These are phyloP conservation scores for Elsinoe fawcettii DNA, from an alignment of 2,329 filamentous ascomycete genomes.

Conservation along the genomic window DNA sequence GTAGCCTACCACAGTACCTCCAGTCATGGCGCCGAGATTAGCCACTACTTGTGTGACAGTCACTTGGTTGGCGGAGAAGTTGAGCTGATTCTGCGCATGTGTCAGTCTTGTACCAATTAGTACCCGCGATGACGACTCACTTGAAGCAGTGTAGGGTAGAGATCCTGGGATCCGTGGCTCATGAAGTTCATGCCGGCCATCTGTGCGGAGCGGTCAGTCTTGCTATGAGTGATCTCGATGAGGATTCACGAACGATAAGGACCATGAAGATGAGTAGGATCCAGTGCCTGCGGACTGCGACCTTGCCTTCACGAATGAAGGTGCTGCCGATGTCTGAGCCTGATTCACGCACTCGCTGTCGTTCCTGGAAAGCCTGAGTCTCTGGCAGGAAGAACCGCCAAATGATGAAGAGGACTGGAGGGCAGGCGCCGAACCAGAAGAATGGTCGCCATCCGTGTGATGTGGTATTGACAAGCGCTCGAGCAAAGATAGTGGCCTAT, in stretches of 20 bases:
- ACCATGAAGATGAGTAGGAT: conserved; percentile 68
- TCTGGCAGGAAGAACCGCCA: conserved; percentile 70
- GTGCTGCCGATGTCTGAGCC: conserved; percentile 51
- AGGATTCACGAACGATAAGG: conserved; percentile 67
- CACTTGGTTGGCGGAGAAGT: conserved; percentile 38
- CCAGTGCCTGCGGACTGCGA: conserved; percentile 71
- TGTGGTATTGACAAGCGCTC: conserved; percentile 63
- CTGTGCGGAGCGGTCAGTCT: conserved; percentile 21
- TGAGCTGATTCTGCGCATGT: conserved; percentile 41
- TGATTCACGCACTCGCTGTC: conserved; percentile 50
- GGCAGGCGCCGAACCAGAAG: conserved; percentile 80
- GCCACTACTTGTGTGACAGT: conserved; percentile 39
- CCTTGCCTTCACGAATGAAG: conserved; percentile 67
- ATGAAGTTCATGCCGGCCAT: conserved; percentile 33
- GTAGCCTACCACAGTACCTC: conserved; percentile 32
- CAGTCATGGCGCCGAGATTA: conserved; percentile 32
- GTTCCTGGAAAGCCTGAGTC: conserved; percentile 61
- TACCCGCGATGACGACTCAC: conserved; percentile 46
- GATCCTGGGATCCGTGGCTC: conserved; percentile 33
- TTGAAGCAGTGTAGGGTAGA: conserved; percentile 35
- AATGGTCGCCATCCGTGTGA: conserved; percentile 70
- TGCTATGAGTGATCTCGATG: too few relatives aligned
- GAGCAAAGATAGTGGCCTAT: conserved; percentile 43
- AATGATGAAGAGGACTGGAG: conserved; percentile 67
- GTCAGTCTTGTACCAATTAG: conserved; percentile 32